Base-by-base conservation (phyloP, 495 filamentous ascomycete genomes). In the Neurospora sp. region DNA sequence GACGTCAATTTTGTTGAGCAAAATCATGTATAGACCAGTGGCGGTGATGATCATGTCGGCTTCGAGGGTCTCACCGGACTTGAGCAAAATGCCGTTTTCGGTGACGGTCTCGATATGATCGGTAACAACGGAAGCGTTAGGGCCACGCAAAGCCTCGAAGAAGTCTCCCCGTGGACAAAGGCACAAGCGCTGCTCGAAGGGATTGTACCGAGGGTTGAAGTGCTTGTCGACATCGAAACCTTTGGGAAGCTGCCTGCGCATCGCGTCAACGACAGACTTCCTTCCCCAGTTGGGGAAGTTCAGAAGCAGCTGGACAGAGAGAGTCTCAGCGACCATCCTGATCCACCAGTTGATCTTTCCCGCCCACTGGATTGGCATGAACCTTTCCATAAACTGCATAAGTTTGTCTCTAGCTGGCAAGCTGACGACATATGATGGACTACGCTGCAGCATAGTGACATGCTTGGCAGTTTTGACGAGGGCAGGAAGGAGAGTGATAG, bases 31-130 rank as follows among this genome's bases (percentile, higher is more conserved):
- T 2, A 96, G 82, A 2, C 92, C 92, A 0, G 92, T 96, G 0
- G 92, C 92, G 0, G 91, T 92, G 73, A 94, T 80, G 77, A 94
- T 91, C 75, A 92, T 88, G 80, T 94, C 91, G 0, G 90, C 88
- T 1, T 88, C 83, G 4, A 94, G 76, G 0, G 77, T 78, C 68
- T 87, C 83, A 20, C 90, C 91, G 0, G 85, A 86, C 39, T 83
- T 78, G 27, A 93, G 85, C 20, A 79, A 73, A 71, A 95, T 89
- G 1, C 87, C 86, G 14, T 85, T 83, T 27, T 82, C 78, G 0
- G 87, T 90, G 9, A 95, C 88, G 0, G 82, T 84, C n/a, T 87
- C 82, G 80, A 95, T 92, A 16, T 80, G 85, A 45, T 89, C 91
- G 0, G 92, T 95, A 6, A 88, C 86, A n/a, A 95, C 82, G 53